A percentile compares a stretch with the other conserved stretches of the same genome.
These are phyloP conservation scores for Quercus tomentella DNA, from an alignment of 331 rosid genomes.

Conservation along the genomic window DNA sequence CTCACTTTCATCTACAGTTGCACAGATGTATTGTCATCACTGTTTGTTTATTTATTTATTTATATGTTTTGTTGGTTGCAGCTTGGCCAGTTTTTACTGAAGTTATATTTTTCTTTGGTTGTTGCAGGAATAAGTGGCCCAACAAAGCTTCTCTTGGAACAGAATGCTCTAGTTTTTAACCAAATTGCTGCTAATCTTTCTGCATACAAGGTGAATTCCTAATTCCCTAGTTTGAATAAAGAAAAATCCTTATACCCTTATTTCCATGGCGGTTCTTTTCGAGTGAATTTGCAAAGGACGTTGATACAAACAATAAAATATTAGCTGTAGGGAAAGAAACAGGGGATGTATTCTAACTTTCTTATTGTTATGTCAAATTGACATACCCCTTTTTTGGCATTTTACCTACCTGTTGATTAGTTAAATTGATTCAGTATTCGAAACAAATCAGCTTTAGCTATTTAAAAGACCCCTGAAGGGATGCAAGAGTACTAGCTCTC, in stretches of 20 bases:
- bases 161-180: constrained; percentile 72
- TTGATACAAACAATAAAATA: background rate
- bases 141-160: constrained; percentile 78
- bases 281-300: background rate
- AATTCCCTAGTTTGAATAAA: background rate
- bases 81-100: constrained; percentile 7
- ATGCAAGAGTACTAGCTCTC: background rate
- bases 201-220: constrained; percentile 66
- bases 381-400: background rate
- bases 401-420: too few relatives aligned
- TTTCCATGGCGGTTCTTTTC: background rate
- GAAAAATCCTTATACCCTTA: background rate
- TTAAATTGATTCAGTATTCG: background rate
- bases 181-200: constrained; percentile 79
- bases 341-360: too few relatives aligned
- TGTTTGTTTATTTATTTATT: background rate
- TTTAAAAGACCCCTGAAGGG: background rate
- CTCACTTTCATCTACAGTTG: background rate
- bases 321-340: background rate
- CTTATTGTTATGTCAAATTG: background rate
- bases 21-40: background rate
- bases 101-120: constrained; percentile 21
- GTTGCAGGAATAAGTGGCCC: constrained; percentile 62
- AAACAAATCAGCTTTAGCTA: background rate
- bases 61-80: background rate